Base-by-base conservation (phyloP, 2,329 filamentous ascomycete species). In the Aspergillus versicolor region DNA sequence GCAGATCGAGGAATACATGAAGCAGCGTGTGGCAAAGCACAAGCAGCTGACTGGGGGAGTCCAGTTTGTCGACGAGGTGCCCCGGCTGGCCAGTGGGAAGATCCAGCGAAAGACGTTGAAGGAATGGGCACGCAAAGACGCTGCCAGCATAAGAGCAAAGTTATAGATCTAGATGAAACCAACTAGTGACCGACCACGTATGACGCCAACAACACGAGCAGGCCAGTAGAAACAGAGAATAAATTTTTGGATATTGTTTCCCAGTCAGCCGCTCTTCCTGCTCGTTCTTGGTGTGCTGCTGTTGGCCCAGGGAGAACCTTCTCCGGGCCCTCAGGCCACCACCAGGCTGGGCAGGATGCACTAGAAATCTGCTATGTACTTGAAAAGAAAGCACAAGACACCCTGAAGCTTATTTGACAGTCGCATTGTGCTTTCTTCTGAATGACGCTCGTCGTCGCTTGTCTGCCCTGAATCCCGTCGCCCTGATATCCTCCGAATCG, bases 1-100 rank as follows among this genome's bases (percentile, higher is more conserved):
- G 9, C 17, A 59, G 7, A 44, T 59, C 27, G 55, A 66, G 45
- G 65, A 63, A 7, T 79, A 73, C 69, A 76, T 83, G 63, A 75
- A 77, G 48, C 52, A 68, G 13, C 75, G 77, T 34, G 79, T 83
- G 7, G 74, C 81, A 41, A 82, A 81, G 66, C 81, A 84, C 63
- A 84, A 84, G 64, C 73, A 75, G 54, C 71, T 84, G 1, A 75
- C 73, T 2, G 82, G 81, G 2, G 81, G 82, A 3, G 78, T 84
- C 21, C 72, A 77, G 34, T 84, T 85, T 59, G 76, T 85, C 11
- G 79, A 84, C 43, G 81, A 82, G 62, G 79, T 86, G 52, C 83
- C 83, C 1, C 84, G 83, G 65, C 70, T 84, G 44, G 79, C 80
- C 13, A 82, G 79, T 59, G 83, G 83, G 11, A 86, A 86, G 75